These are phyloP conservation scores for Tolypocladium nubicola DNA, from an alignment of 2,329 filamentous ascomycete species.

Conservation along the genomic window DNA sequence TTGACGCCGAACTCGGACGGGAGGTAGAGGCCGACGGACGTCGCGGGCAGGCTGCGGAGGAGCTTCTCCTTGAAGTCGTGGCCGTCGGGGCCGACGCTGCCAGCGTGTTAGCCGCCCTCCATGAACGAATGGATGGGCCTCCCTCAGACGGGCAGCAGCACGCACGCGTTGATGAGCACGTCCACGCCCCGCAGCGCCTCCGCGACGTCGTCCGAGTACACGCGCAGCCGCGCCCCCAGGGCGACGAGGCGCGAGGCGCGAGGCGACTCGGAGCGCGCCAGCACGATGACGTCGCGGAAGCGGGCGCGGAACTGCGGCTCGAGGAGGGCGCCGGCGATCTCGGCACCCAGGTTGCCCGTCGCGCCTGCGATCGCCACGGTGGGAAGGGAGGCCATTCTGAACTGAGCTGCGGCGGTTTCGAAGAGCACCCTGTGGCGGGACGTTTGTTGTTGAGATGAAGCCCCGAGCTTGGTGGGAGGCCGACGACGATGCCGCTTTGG, in stretches of 20 bases:
- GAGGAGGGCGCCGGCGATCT: conserved; percentile 1
- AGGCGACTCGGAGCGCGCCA: conserved; percentile 1
- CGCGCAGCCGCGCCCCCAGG: conserved; percentile 1
- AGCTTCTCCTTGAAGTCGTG: conserved; percentile 18
- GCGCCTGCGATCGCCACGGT: conserved; percentile 5
- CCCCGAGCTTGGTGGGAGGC: neutral
- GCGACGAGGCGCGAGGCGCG: neutral
- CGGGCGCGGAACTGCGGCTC: neutral
- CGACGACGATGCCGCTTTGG: neutral
- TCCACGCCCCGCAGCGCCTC: conserved; percentile 16
- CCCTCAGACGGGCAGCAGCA: neutral
- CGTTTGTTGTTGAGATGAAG: neutral
- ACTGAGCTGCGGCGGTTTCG: neutral
- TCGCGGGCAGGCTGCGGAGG: conserved; percentile 10
- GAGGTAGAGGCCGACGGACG: conserved; percentile 19
- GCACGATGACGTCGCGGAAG: conserved; percentile 2
- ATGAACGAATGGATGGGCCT: no score
- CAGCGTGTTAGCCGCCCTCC: neutral
- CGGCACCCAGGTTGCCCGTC: conserved; percentile 2
- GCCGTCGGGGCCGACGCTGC: neutral
- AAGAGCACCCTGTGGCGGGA: neutral
- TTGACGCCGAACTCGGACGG: conserved; percentile 26
- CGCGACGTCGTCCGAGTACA: conserved; percentile 8
- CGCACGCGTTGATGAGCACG: conserved; percentile 19
- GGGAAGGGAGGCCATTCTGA: neutral